Evolutionary conservation across 257 asterid species (phyloP), one percentile per base, ranked within the genome.

Genomic region (Cinchona pubescens): DNA sequence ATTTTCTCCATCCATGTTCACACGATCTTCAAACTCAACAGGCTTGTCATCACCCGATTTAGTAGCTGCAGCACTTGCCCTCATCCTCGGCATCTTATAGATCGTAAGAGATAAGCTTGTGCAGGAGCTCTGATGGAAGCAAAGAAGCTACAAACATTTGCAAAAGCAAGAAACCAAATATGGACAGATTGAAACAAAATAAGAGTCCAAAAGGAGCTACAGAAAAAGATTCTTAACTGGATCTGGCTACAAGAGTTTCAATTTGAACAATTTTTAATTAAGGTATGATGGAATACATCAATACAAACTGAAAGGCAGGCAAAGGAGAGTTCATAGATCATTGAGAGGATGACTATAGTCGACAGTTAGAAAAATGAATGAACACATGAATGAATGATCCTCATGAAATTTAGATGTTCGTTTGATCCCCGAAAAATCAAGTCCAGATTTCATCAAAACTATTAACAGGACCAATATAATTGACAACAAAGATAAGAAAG

Each of bases 81-180:
- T 88, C 71, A 96, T 77, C 90, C 96, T 90, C 73, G 96, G 97
- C 97, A 92, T 94, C 92, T 81, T 87, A 87, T 81, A 85, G 77
- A 83, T 84, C 90, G 87, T 84, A 80, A 72, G 75, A 79, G 80
- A 82, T 72, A 85, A 80, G 76, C 91, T 89, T 87, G 87, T 80
- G 83, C 86, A 73, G 92, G 89, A 81, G 85, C 90, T 94, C 94
- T 88, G 96, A 79, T 82, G 84, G 81, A 87, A 86, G 86, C 79
- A 86, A 88, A 87, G 92, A 88, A 84, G 91, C 96, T 88, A 72
- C 86, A 88, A 75, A 85, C 87, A 90, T 89, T 90, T 89, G 97
- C 93, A 90, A 89, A 88, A 90, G 92, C 87, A 87, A 87, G 94
- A 92, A 86, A 88, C 87, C 74, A 85, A 86, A 81, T 78, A 86